Base-by-base conservation (phyloP, 768 basidiomycete species). In the Cyclocybe aegerita region DNA sequence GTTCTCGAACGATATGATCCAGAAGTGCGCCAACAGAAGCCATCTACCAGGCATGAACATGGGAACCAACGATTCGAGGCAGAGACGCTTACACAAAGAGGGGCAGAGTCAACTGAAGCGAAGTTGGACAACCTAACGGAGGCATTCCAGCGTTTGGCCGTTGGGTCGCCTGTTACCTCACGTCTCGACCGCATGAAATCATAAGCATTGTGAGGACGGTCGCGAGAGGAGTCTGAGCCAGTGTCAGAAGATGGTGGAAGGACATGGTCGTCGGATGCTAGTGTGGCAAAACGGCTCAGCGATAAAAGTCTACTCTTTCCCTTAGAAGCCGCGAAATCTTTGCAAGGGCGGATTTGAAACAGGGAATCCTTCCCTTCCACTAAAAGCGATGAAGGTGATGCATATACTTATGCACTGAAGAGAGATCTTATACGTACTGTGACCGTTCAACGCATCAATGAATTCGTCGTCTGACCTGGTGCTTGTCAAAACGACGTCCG, bases 21-120 rank as follows among this genome's bases (percentile, higher is more conserved):
- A 99, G 74, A 37, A 98, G 72, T 0, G 89, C 91, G 1, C 92
- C 95, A 6, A 90, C 73, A 2, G 88, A 87, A 4, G 90, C 83
- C 54, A 97, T 71, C 96, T 98, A 49, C 3, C 41, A n/a, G 29
- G 14, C 38, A 48, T 12, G 39, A 17, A 43, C 30, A 53, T 17
- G 10, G 42, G 33, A 1, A 11, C 15, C 10, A 29, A 32, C 30
- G 40, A 39, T 50, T 23, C 29, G 40, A 38, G n/a, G 23, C 4
- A 23, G 34, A 15, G 30, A 17, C 6, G 32, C 14, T 9, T 54
- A 95, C 96, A 59, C 92, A 92, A 52, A 90, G 77, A 9, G 88
- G 85, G 3, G 88, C 79, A 2, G 73, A 74, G 23, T 87, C 89
- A 7, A 86, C 68, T n/a, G 85, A 81, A 2, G 87, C 75, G 65